phyloP scores from a whole-genome alignment of 805 yeast species.

The Suhomyces pyralidae region DNA sequence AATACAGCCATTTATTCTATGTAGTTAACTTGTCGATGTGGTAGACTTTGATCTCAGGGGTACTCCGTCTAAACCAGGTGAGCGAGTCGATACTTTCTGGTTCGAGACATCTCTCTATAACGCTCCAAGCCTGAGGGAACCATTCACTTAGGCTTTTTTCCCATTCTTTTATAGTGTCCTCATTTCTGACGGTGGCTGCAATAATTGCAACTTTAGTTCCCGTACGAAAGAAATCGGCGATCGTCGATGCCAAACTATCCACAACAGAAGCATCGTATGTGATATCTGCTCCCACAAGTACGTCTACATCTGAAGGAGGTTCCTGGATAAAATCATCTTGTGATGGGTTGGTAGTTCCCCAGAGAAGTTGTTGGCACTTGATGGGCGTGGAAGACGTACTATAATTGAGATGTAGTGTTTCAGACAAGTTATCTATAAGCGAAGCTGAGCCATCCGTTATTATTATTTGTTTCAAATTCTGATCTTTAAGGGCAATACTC shows the following conservation, averaged over 20 bases:
- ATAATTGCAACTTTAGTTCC: conserved; percentile 41
- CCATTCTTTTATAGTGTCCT: conserved; percentile 31
- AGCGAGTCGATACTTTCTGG: conserved; percentile 12
- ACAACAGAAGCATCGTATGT: conserved; percentile 72
- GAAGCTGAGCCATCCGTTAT: conserved; percentile 69
- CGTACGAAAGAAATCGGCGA: conserved; percentile 36
- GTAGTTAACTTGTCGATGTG: conserved; percentile 9
- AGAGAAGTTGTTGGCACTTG: conserved; percentile 38
- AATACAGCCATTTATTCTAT: not conserved
- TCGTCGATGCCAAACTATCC: conserved; percentile 50
- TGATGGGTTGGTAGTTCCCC: conserved; percentile 52
- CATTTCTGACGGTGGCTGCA: conserved; percentile 75
- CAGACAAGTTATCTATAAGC: conserved; percentile 46
- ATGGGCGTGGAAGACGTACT: conserved; percentile 11
- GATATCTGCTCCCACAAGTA: conserved; percentile 81
- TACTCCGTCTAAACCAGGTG: conserved; percentile 23
- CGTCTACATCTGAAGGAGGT: conserved; percentile 33
- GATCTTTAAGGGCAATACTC: conserved; percentile 44
- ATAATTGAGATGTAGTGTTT: conserved; percentile 46
- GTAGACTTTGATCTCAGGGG: conserved; percentile 27
- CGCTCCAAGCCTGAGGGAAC: conserved; percentile 20
- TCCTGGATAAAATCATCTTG: conserved; percentile 37
- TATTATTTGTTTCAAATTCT: conserved; percentile 25
- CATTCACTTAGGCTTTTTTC: conserved; percentile 20
- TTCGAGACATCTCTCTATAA: conserved; percentile 8